phyloP scores from a whole-genome alignment of 2,329 filamentous ascomycete genomes.

The Magnaporthiopsis poae region DNA sequence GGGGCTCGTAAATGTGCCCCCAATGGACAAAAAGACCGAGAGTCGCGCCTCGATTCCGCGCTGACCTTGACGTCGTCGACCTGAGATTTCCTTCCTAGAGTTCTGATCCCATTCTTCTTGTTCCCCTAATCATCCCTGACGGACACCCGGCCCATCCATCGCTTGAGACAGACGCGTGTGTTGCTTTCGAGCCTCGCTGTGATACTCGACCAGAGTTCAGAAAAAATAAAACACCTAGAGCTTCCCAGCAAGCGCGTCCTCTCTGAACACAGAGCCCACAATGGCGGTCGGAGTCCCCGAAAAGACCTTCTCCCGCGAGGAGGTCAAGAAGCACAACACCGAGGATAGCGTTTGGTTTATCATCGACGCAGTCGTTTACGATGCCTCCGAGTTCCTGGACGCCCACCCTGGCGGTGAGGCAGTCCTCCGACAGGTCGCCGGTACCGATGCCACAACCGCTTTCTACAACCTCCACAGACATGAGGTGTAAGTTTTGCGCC shows the following conservation, averaged over 20 bases:
- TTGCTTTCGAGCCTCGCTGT: neutral
- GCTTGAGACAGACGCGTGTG: neutral
- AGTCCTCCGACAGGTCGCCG: conserved; percentile 71
- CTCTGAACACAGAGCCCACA: conserved; percentile 5
- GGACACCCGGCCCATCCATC: neutral
- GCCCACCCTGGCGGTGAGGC: conserved; percentile 75
- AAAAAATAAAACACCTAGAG: neutral
- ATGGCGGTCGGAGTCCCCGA: conserved; percentile 28
- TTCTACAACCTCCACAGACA: conserved; percentile 91
- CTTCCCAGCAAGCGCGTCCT: neutral
- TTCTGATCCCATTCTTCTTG: neutral
- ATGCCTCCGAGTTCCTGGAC: conserved; percentile 74
- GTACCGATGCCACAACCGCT: conserved; percentile 67
- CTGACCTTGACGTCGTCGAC: too few species aligned
- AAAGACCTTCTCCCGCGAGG: conserved; percentile 47
- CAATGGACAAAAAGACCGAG: neutral
- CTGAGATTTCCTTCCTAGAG: neutral
- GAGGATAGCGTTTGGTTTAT: conserved; percentile 74
- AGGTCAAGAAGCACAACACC: conserved; percentile 58
- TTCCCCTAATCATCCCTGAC: neutral
- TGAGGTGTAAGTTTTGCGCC: conserved; percentile 45
- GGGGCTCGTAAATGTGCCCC: neutral
- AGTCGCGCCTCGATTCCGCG: neutral
- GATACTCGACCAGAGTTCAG: neutral
- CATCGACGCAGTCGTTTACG: conserved; percentile 79